phyloP scores from a whole-genome alignment of 2,329 filamentous ascomycete species.

The Rasamsonia emersonii region DNA sequence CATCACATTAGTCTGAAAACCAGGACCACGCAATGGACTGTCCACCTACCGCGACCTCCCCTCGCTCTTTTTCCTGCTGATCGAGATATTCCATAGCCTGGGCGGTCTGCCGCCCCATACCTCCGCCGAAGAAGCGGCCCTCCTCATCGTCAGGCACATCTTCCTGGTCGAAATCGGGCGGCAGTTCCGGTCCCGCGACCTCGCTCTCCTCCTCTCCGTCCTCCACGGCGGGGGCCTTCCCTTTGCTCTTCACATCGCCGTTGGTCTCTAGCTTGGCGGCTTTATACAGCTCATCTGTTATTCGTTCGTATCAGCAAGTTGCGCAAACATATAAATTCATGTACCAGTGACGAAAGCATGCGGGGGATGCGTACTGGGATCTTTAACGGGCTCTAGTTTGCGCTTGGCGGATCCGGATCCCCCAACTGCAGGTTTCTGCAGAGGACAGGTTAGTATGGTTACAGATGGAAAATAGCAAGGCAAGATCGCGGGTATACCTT shows the following conservation, averaged over 20 bases:
- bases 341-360: too few relatives aligned
- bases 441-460: neutral
- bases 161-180: constrained; percentile 49
- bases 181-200: constrained; percentile 46
- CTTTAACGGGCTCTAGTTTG: constrained; percentile 48
- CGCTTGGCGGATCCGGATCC: constrained; percentile 43
- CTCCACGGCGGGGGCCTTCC: constrained; percentile 37
- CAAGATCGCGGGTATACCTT: too few relatives aligned
- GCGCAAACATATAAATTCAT: too few relatives aligned
- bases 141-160: constrained; percentile 71
- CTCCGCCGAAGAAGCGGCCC: constrained; percentile 90
- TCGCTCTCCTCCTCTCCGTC: constrained; percentile 39
- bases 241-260: constrained; percentile 42
- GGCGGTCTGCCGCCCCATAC: constrained; percentile 70
- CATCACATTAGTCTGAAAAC: constrained; percentile 13
- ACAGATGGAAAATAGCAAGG: neutral
- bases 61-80: constrained; percentile 49
- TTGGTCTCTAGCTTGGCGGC: constrained; percentile 46
- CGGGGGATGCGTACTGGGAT: constrained; percentile 36
- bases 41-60: constrained; percentile 35
- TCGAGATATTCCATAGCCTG: constrained; percentile 86
- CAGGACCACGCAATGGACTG: neutral
- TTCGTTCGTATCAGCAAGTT: constrained; percentile 10
- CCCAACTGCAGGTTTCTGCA: constrained; percentile 41
- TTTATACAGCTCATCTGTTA: constrained; percentile 49